Evolutionary conservation across 1,284 basidiomycete genomes (phyloP), one percentile per base, ranked within the genome.

Genomic region (Phellopilus nigrolimitatus): DNA sequence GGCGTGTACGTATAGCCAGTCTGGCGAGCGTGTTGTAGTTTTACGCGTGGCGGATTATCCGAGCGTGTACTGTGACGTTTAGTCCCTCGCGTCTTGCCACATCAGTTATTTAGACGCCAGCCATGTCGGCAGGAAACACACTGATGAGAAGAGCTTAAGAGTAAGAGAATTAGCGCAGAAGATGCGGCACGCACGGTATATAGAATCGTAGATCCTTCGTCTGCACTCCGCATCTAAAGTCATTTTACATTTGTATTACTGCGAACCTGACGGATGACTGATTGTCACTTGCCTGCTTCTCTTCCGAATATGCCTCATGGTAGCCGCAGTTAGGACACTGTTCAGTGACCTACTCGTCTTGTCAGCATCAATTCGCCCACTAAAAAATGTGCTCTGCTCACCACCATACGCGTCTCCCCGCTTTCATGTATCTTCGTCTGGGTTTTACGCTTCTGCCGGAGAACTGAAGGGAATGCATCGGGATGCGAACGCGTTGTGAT

Each of bases 311-410:
- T 21, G 88, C 87, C 60, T 86, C 84, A 59, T 82, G 72, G 68
- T 92, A 81, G 36, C 91, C 91, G 63, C 95, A 99, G 46, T 81
- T 79, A 0, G 92, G 92, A 65, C 97, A 99, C 68, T 88, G 88
- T 68, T 98, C 95, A 49, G 89, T 84, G 31, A 93, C 90, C 89
- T 97, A 45, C 27, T 22, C 12, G 49, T 47, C 28, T 22, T 54
- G 39, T 43, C 49, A 51, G 34, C 25, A 43, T n/a, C 17, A 21
- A 27, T 52, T 37, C 41, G 28, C 51, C 19, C 13, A 37, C 9
- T 36, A 24, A 31, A 54, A 46, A 56, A 17, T 21, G 8, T n/a
- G n/a, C n/a, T n/a, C 39, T 27, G 57, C 74, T 54, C 56, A 87
- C 91, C 76, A 80, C 78, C 53, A 79, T 83, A 61, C 89, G 79